These are phyloP conservation scores for Clonostachys rosea DNA, from an alignment of 2,329 filamentous ascomycete genomes.

Conservation along the genomic window DNA sequence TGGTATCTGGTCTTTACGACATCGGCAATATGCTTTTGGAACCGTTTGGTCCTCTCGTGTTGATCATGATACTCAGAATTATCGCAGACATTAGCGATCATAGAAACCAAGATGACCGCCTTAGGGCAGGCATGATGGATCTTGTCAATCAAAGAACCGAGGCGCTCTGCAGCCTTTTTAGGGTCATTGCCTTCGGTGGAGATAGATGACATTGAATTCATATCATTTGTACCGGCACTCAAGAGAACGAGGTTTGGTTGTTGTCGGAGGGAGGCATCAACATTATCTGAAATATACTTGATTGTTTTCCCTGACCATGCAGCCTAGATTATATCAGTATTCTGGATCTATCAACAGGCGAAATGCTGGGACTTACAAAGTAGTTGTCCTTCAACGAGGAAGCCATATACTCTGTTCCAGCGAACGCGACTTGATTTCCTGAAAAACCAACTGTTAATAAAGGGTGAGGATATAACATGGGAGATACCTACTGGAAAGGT, in stretches of 20 bases:
- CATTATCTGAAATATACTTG: constrained; percentile 22
- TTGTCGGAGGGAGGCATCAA: constrained; percentile 21
- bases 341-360: no score
- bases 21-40: constrained; percentile 18
- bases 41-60: constrained; percentile 12
- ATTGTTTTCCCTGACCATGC: constrained; percentile 30
- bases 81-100: constrained; percentile 24
- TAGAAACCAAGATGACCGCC: constrained; percentile 24
- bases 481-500: constrained; percentile 16
- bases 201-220: constrained; percentile 17
- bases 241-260: constrained; percentile 27
- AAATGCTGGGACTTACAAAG: constrained; percentile 15
- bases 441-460: no score
- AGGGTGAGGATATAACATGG: not conserved
- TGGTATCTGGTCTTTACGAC: constrained; percentile 16
- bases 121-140: constrained; percentile 22
- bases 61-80: constrained; percentile 6
- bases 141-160: constrained; percentile 23
- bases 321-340: constrained; percentile 14
- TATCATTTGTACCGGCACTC: constrained; percentile 30
- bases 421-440: constrained; percentile 16
- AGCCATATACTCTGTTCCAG: constrained; percentile 16
- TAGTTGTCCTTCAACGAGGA: constrained; percentile 21
- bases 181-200: constrained; percentile 25
- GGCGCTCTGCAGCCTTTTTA: constrained; percentile 12